phyloP scores from a whole-genome alignment of 441 rosid species.

The Sinapis alba region DNA sequence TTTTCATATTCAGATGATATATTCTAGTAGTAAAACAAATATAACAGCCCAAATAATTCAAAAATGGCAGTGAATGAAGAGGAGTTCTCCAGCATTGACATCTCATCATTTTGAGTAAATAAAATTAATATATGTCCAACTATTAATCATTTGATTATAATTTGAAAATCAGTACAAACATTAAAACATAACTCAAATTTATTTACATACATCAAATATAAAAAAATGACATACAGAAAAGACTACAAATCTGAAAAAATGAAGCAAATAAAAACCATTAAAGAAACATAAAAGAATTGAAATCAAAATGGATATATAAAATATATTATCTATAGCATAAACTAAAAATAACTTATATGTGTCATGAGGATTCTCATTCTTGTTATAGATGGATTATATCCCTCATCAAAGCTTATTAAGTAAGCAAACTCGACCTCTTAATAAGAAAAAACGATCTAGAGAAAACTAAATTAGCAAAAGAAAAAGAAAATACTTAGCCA shows the following conservation, averaged over 20 bases:
- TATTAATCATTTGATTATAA: neutral
- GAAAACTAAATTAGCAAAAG: neutral
- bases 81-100: neutral
- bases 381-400: neutral
- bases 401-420: neutral
- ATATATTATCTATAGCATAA: neutral
- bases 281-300: neutral
- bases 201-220: neutral
- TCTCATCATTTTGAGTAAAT: neutral
- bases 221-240: neutral
- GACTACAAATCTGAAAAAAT: neutral
- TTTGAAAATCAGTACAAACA: neutral
- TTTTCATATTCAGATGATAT: neutral
- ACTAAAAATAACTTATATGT: neutral
- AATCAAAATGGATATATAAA: neutral
- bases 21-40: neutral
- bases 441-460: neutral
- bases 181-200: neutral
- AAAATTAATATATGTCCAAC: neutral
- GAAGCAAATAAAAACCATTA: neutral
- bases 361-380: neutral
- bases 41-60: neutral
- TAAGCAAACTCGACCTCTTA: neutral
- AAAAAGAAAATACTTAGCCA: neutral
- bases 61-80: neutral